A percentile compares a stretch with the other conserved stretches of the same genome.
Evolutionary conservation across 768 basidiomycete genomes (phyloP).

Genomic region (Russula vinacea): DNA sequence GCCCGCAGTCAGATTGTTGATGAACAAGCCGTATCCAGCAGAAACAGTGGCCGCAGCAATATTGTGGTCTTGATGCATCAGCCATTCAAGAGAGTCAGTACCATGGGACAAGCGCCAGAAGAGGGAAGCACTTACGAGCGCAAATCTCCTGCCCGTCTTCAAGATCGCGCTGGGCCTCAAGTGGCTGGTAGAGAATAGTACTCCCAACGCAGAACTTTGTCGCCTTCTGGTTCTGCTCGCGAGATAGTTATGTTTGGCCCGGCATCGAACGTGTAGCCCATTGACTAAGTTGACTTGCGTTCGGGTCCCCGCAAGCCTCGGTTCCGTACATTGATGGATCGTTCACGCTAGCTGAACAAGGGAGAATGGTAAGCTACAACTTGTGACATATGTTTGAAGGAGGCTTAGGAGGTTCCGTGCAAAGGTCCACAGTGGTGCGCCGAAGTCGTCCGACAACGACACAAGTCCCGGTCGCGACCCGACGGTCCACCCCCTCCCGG

Average conservation of each 20-base stretch:
- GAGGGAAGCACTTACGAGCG: conserved; percentile 45
- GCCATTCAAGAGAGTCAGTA: conserved; percentile 1
- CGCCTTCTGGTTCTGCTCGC: conserved; percentile 53
- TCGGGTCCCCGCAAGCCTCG: no score
- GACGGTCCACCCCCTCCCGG: neutral
- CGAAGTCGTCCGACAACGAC: no score
- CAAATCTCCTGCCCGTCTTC: conserved; percentile 55
- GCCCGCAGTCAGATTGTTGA: conserved; percentile 33
- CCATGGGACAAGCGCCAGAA: neutral
- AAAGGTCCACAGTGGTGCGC: no score
- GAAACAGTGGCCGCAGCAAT: conserved; percentile 37
- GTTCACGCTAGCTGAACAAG: conserved; percentile 41
- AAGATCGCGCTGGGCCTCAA: conserved; percentile 52
- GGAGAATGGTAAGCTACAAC: neutral
- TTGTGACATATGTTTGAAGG: neutral
- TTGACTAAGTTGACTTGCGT: conserved; percentile 53
- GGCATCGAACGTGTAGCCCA: conserved; percentile 62
- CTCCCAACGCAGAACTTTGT: conserved; percentile 61
- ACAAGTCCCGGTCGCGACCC: no score
- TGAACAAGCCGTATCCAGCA: conserved; percentile 51
- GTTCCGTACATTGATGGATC: conserved; percentile 42
- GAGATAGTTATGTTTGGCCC: conserved; percentile 60
- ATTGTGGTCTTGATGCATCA: conserved; percentile 44
- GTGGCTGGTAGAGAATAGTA: conserved; percentile 54
- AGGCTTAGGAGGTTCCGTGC: neutral